A percentile compares a stretch with the other conserved stretches of the same genome.
Conservation (phyloP, 2,329 filamentous ascomycete genomes). For the Byssoonygena ceratinophila region DNA sequence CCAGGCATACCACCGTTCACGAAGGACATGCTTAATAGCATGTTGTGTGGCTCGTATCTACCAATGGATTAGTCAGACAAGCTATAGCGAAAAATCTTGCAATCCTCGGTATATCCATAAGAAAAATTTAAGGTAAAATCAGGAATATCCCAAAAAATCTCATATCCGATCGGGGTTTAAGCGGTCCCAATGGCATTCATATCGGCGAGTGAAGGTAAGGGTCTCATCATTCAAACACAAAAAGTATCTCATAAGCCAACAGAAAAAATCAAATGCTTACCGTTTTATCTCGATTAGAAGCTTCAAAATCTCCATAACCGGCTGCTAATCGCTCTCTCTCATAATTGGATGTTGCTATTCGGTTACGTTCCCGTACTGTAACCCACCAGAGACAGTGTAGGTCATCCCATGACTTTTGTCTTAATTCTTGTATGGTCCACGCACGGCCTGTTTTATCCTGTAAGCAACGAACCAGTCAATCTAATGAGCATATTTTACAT, state of each 20-base stretch:
- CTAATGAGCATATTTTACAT: conserved; percentile 19
- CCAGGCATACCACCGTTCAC: conserved; percentile 83
- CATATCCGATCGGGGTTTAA: conserved; percentile 18
- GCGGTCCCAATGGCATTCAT: conserved; percentile 22
- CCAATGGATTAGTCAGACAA: conserved; percentile 6
- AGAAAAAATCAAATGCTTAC: conserved; percentile 43
- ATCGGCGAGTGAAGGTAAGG: conserved; percentile 25
- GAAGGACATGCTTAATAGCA: conserved; percentile 71
- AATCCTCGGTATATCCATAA: not conserved
- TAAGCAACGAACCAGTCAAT: not conserved
- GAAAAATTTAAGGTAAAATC: not conserved
- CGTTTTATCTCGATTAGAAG: conserved; percentile 50
- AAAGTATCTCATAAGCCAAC: not conserved
- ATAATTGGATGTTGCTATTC: conserved; percentile 63
- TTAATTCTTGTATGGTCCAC: conserved; percentile 78
- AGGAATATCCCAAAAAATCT: conserved; percentile 9
- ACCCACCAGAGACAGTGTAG: conserved; percentile 90
- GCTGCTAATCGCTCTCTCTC: conserved; percentile 59
- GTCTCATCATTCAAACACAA: conserved; percentile 20
- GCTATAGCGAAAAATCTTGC: not conserved
- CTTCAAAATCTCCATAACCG: conserved; percentile 63
- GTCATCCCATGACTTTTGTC: conserved; percentile 86
- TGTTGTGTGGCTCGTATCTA: conserved; percentile 70
- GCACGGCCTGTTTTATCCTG: conserved; percentile 47
- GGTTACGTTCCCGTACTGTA: conserved; percentile 82